Base-by-base conservation (phyloP, 257 asterid species). In the Fraxinus excelsior region DNA sequence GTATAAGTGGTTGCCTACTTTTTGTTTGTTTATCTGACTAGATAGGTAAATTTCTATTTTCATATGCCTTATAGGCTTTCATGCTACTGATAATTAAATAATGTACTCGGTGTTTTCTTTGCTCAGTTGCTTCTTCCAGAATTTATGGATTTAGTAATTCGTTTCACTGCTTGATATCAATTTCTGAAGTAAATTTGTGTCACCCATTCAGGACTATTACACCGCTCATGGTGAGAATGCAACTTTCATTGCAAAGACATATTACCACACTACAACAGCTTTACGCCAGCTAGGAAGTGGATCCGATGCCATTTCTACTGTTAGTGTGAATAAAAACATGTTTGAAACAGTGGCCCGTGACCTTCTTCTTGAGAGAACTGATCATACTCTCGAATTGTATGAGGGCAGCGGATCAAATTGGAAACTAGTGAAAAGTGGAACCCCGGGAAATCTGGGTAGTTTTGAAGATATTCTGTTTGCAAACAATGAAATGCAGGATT, bases 161-260 rank as follows among this genome's bases (percentile, higher is more conserved):
- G 11, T 67, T 66, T 51, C 65, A 56, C 51, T 13, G 69, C 19
- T 16, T 82, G 19, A 32, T 51, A 70, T 37, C 46, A 40, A 31
- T 74, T 69, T 31, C 76, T 69, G 32, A 72, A 67, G 10, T 51
- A 21, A 67, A 21, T 58, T 23, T 46, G 12, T 56, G 68, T 8
- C 69, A 13, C 37, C 16, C 25, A 18, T 77, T 78, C 88, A 93
- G 97, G 98, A 93, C 74, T 93, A 93, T 79, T 96, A 90, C 75
- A 96, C 98, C 4, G 84, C 93, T 18, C 99, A 96, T 82, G 98
- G 98, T 6, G 97, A 96, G 34, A 88, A 88, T 86, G 99, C 98
- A 67, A 82, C 85, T 83, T 96, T 91, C 83, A 85, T 91, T 53
- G 96, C 99, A 58, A 93, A 90, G 88, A 88, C 97, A 44, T 93